Conservation (phyloP, 306 rosid genomes). For the Astragalus membranaceus region DNA sequence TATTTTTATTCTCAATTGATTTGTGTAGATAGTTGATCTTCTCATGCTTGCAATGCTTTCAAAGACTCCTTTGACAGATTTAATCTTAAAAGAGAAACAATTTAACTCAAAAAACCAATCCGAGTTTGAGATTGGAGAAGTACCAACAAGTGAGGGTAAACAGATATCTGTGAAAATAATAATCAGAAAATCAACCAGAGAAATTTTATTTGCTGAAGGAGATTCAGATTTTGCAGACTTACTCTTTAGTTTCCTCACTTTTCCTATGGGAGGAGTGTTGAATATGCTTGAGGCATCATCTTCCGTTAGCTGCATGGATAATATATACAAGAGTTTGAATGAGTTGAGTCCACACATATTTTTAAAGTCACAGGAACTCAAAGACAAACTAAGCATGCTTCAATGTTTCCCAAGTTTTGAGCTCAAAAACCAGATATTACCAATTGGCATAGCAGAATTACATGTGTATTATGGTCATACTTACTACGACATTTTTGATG, state of each 20-base stretch:
- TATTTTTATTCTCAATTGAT: too few species aligned
- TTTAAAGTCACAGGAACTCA: neutral
- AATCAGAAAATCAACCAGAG: neutral
- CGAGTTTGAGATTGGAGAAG: neutral
- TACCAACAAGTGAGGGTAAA: neutral
- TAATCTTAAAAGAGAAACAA: neutral
- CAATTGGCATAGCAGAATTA: too few species aligned
- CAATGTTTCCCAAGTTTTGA: too few species aligned
- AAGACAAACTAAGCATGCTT: too few species aligned
- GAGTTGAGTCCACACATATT: neutral
- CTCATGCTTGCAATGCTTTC: constrained; percentile 11
- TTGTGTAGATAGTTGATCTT: constrained; percentile 14
- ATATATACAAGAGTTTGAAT: neutral
- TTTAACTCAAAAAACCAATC: neutral
- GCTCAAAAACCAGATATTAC: too few species aligned
- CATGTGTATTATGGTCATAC: too few species aligned
- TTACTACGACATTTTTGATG: too few species aligned
- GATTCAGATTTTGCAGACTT: neutral
- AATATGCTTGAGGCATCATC: neutral
- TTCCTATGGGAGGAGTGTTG: constrained; percentile 6
- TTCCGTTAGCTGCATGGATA: neutral
- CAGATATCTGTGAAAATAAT: neutral
- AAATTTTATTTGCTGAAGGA: neutral
- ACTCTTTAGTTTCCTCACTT: neutral
- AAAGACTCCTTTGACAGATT: neutral